Evolutionary conservation across 257 asterid genomes (phyloP), one percentile per base, ranked within the genome.

Genomic region (Jacaranda mimosifolia): DNA sequence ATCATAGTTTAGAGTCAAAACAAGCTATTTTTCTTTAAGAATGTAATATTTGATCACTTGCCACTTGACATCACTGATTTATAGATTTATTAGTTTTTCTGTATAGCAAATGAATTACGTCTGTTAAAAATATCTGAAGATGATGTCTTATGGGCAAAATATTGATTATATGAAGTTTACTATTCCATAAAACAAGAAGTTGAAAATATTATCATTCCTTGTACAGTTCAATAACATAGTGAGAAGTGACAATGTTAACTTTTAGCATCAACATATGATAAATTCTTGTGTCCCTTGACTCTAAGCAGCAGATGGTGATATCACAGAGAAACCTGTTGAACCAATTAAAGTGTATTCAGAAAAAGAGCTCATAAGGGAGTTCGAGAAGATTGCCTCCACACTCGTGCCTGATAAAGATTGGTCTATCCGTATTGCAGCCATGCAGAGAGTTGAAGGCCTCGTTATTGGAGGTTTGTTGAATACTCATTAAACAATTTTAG

Each of bases 371-470:
- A 79, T 85, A 69, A 88, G 97, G 89, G 99, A 96, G 85, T 93
- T 93, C 70, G 99, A 96, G 86, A 96, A 96, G 95, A 85, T 93
- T 81, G 87, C 92, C 75, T 88, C 96, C 40, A 93, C 85, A 83
- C 96, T 96, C 83, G 92, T 91, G 77, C 99, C 99, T 62, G 99
- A 96, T 18, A 96, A 96, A 83, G 99, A 96, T 84, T 96, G 99
- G 99, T 96, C 98, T 77, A 36, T 91, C 53, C 98, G 99, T 43
- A 90, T 91, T 75, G 86, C 96, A 77, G 97, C 98, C 75, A 89
- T 96, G 98, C 99, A 96, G 85, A 93, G 97, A 87, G 82, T 93
- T 68, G 99, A 96, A 77, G 97, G 88, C 70, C 97, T 96, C 85
- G 93, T 92, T 72, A 79, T 93, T 79, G 99, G 99, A 90, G 99